Evolutionary conservation across 257 asterid species (phyloP).

Genomic region (Solanum appendiculatum): DNA sequence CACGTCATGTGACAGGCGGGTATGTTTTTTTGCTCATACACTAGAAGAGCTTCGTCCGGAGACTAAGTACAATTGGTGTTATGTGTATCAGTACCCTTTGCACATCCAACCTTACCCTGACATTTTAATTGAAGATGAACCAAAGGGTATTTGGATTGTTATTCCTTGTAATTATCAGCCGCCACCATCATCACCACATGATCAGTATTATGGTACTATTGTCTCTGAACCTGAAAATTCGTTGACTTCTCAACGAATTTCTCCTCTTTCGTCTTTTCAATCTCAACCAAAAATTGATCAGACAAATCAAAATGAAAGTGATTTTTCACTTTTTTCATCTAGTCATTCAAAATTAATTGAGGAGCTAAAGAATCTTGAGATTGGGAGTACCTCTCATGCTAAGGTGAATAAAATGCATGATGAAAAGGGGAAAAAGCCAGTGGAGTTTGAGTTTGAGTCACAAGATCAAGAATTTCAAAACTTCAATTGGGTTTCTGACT

Average conservation of each 20-base stretch:
- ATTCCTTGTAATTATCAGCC: neutral
- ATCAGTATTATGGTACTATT: neutral
- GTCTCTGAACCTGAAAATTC: neutral
- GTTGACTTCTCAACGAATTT: neutral
- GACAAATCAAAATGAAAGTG: neutral
- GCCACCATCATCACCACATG: neutral
- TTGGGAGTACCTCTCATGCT: neutral
- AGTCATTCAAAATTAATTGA: neutral
- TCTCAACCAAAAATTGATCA: neutral
- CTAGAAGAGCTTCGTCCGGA: neutral
- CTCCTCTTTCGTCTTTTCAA: neutral
- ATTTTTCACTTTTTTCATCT: neutral
- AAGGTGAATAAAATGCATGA: neutral
- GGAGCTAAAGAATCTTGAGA: neutral
- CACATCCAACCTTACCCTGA: neutral
- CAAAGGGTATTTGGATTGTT: neutral
- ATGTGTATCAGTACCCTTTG: neutral
- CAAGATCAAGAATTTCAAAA: neutral
- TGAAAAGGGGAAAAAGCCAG: neutral
- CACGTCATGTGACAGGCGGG: neutral
- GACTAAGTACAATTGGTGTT: neutral
- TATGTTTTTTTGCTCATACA: slow-evolving; percentile 1
- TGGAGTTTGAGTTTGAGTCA: neutral
- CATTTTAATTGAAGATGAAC: neutral
- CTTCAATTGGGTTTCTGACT: neutral